Conservation (phyloP, 768 basidiomycete species). For the Tephrocybe rancida region DNA sequence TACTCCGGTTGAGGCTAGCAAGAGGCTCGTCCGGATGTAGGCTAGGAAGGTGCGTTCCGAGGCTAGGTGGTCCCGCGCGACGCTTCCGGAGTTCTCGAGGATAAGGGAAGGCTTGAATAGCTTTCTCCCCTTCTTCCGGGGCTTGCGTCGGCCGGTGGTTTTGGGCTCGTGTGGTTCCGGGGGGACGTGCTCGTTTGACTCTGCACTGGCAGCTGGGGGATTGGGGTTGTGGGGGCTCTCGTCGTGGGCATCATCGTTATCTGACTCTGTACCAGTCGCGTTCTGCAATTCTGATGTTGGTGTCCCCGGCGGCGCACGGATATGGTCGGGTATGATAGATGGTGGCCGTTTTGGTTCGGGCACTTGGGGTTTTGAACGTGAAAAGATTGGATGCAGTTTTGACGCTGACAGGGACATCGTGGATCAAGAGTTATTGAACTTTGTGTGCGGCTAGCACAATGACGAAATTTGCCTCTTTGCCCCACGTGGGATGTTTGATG, state of each 20-base stretch:
- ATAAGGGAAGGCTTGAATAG: constrained; percentile 7
- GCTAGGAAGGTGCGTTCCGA: constrained; percentile 66
- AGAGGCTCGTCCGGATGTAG: constrained; percentile 65
- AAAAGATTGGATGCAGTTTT: not conserved
- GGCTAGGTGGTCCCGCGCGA: constrained; percentile 66
- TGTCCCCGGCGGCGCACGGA: constrained; percentile 16
- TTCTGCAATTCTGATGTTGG: constrained; percentile 7
- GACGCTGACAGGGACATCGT: not conserved
- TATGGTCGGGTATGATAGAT: constrained; percentile 7
- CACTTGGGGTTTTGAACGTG: constrained; percentile 1
- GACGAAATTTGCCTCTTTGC: too few species aligned
- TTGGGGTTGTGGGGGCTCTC: not conserved
- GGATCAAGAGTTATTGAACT: too few species aligned
- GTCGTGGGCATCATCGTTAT: constrained; percentile 1
- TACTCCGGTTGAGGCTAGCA: constrained; percentile 59
- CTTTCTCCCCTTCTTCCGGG: constrained; percentile 8
- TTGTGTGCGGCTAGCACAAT: too few species aligned
- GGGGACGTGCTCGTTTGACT: not conserved
- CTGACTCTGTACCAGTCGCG: not conserved
- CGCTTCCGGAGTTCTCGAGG: constrained; percentile 62
- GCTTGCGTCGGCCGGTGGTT: not conserved
- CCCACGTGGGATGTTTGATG: too few species aligned
- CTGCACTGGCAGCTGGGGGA: not conserved
- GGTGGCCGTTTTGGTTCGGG: constrained; percentile 6
- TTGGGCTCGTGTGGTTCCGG: not conserved